Conservation (phyloP, 225 moss, liverwort and hornwort genomes). For the Polytrichum formosum region DNA sequence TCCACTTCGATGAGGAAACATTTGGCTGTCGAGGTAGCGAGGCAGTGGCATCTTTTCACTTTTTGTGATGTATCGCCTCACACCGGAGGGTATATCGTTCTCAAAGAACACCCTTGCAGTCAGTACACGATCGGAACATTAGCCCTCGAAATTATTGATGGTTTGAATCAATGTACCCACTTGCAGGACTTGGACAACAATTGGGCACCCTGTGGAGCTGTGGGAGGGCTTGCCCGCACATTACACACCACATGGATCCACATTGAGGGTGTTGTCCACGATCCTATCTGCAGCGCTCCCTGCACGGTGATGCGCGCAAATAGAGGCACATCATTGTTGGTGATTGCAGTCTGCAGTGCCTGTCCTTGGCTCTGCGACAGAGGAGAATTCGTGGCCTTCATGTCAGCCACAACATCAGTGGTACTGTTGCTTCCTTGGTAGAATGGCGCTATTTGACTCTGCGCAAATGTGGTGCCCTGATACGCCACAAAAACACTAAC, state of each 20-base stretch:
- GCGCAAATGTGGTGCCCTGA: slow-evolving; percentile 35
- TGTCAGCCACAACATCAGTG: slow-evolving; percentile 14
- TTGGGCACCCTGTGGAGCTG: slow-evolving; percentile 36
- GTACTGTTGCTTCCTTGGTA: slow-evolving; percentile 29
- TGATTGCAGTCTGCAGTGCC: slow-evolving; percentile 31
- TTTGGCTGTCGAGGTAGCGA: too few relatives aligned
- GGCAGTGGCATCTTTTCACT: too few relatives aligned
- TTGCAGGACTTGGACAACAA: slow-evolving; percentile 38
- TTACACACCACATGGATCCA: slow-evolving; percentile 33
- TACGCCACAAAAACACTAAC: slow-evolving; percentile 25
- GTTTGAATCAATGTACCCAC: slow-evolving; percentile 26
- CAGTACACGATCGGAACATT: too few relatives aligned
- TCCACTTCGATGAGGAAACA: too few relatives aligned
- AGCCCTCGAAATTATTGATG: too few relatives aligned
- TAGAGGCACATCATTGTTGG: slow-evolving; percentile 31
- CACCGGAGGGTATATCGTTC: too few relatives aligned
- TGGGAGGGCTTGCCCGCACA: slow-evolving; percentile 33
- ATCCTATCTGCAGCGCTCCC: slow-evolving; percentile 29
- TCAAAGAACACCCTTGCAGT: too few relatives aligned
- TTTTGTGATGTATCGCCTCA: too few relatives aligned
- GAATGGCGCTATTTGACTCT: slow-evolving; percentile 22
- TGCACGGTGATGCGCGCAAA: slow-evolving; percentile 20
- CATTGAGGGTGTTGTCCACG: slow-evolving; percentile 22
- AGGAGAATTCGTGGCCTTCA: slow-evolving; percentile 36
- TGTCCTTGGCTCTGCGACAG: slow-evolving; percentile 35